These are phyloP conservation scores for Boletellus ananas DNA, from an alignment of 768 basidiomycete genomes.

Conservation along the genomic window DNA sequence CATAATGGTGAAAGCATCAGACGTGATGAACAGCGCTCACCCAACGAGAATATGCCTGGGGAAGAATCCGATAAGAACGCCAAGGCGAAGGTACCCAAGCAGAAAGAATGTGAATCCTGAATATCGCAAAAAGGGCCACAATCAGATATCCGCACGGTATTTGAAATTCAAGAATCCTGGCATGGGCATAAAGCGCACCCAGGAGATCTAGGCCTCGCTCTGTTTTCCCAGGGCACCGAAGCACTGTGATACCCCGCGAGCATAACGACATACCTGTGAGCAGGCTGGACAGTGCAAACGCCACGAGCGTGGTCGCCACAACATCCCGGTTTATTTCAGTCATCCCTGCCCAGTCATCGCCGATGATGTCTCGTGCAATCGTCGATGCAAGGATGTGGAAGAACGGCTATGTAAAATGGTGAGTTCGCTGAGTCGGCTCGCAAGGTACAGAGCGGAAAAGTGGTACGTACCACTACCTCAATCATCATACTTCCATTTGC, in stretches of 20 bases:
- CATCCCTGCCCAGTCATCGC: constrained; percentile 30
- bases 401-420: constrained; percentile 60
- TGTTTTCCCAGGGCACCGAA: neutral
- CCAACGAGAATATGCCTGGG: constrained; percentile 97
- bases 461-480: constrained; percentile 78
- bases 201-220: neutral
- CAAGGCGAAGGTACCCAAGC: constrained; percentile 81
- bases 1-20: neutral
- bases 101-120: constrained; percentile 67
- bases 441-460: neutral
- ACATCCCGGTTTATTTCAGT: constrained; percentile 64
- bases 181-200: neutral
- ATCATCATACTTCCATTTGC: constrained; percentile 99
- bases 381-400: constrained; percentile 86
- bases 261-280: constrained; percentile 61
- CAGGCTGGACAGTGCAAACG: constrained; percentile 82
- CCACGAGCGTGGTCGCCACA: constrained; percentile 88
- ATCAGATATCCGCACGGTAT: constrained; percentile 6
- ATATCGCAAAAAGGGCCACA: neutral
- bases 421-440: neutral
- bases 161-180: constrained; percentile 13
- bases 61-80: constrained; percentile 89
- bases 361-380: constrained; percentile 60
- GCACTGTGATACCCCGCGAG: neutral
- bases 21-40: constrained; percentile 37